A percentile compares a stretch with the other conserved stretches of the same genome.
Conservation (phyloP, 371 early-diverging fungal genomes). For the Apophysomyces elegans region DNA sequence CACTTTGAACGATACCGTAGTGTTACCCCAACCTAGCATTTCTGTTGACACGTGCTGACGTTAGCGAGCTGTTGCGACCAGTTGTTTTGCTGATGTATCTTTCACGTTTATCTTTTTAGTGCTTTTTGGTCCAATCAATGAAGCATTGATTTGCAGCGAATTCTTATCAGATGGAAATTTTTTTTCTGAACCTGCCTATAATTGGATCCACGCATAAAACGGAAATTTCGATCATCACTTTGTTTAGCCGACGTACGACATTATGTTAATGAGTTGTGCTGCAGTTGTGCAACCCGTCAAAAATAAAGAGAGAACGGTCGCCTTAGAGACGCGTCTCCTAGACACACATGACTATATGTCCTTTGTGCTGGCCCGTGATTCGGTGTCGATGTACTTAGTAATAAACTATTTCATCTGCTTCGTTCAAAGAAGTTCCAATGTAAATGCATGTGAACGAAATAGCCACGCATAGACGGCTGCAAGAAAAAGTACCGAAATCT, state of each 20-base stretch:
- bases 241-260: conserved; percentile 9
- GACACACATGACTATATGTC: neutral
- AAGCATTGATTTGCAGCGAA: neutral
- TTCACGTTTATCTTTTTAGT: neutral
- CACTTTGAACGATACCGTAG: neutral
- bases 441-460: neutral
- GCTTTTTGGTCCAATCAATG: neutral
- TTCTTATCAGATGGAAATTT: conserved; percentile 5
- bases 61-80: neutral
- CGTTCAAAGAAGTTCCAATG: neutral
- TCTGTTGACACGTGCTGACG: conserved; percentile 2
- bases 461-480: conserved; percentile 1
- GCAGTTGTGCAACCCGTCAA: conserved; percentile 11
- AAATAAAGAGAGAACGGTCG: neutral
- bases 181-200: neutral
- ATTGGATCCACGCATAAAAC: neutral
- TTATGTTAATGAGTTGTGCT: conserved; percentile 6
- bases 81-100: no score
- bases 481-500: conserved; percentile 9
- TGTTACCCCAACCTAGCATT: conserved; percentile 6
- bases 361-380: neutral
- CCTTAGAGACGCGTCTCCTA: neutral
- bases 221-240: neutral
- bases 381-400: no score
- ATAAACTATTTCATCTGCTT: no score